Base-by-base conservation (phyloP, 208 protist genomes). In the Crithidia brevicula region DNA sequence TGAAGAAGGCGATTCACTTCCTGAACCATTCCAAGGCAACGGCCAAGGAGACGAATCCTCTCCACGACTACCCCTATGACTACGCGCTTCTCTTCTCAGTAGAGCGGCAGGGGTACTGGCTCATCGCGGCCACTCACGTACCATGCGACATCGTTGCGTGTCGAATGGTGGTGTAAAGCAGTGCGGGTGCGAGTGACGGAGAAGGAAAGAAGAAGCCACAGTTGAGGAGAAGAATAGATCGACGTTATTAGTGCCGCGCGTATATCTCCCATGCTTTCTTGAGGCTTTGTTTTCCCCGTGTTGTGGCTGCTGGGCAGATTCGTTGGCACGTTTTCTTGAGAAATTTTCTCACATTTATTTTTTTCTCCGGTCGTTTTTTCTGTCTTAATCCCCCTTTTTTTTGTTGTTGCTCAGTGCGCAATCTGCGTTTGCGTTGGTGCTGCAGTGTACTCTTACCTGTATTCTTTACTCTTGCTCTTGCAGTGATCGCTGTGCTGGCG, bases 121-220 rank as follows among this genome's bases (percentile, higher is more conserved):
- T 96, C 40, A 85, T 96, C 43, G 91, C 91, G 3, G 88, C 84
- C 5, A 88, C 77, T n/a, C 81, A 96, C 71, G 91, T 96, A 0
- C 91, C 91, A 25, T 96, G 91, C 33, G 91, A 96, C 61, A 96
- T 96, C 67, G 91, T 94, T 18, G 88, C 91, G 3, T 94, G 88
- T 63, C 74, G 91, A 54, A 88, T 84, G 71, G 67, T 81, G 3
- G 69, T 67, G n/a, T 78, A 52, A 11, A 13, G 3, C n/a, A 22
- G 28, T 1, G 23, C 30, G 34, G 6, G 10, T n/a, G 33, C 57
- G 40, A 33, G 20, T 20, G 43, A n/a, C 7, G 18, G 43, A 6
- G 13, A 47, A 9, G 22, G 13, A n/a, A 5, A 47, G n/a, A n/a
- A n/a, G n/a, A n/a, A n/a, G n/a, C n/a, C n/a, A n/a, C n/a, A n/a